These are phyloP conservation scores for Boletus bicolor DNA, from an alignment of 768 basidiomycete genomes.

Conservation along the genomic window DNA sequence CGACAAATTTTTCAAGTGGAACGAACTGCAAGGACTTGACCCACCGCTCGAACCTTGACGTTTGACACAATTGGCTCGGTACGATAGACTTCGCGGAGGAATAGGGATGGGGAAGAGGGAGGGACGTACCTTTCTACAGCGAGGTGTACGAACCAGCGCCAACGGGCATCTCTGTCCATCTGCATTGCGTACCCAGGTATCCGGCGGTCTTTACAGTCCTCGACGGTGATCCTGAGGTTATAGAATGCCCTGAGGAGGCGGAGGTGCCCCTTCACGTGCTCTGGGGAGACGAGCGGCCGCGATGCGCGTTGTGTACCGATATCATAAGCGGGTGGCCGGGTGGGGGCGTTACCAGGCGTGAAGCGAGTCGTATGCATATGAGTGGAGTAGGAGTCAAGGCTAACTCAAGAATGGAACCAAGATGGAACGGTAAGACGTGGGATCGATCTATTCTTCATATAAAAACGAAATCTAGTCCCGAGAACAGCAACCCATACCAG, in stretches of 20 bases:
- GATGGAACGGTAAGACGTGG: slow-evolving; percentile 3
- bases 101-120: neutral
- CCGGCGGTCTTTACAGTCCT: slow-evolving; percentile 26
- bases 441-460: slow-evolving; percentile 8
- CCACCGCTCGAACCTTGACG: slow-evolving; percentile 37
- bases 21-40: slow-evolving; percentile 22
- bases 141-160: slow-evolving; percentile 40
- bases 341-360: neutral
- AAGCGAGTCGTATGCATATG: slow-evolving; percentile 7
- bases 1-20: slow-evolving; percentile 26
- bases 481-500: slow-evolving; percentile 5
- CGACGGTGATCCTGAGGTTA: slow-evolving; percentile 27
- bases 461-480: neutral
- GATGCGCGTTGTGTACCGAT: slow-evolving; percentile 18
- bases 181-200: slow-evolving; percentile 25
- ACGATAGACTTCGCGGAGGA: neutral
- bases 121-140: slow-evolving; percentile 36
- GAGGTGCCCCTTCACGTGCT: slow-evolving; percentile 35
- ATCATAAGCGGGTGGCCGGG: slow-evolving; percentile 8
- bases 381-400: neutral
- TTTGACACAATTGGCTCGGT: neutral
- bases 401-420: neutral
- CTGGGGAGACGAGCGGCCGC: slow-evolving; percentile 30
- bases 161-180: slow-evolving; percentile 30
- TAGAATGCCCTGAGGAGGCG: slow-evolving; percentile 34